Evolutionary conservation across 805 yeast genomes (phyloP).

Genomic region (Candida patagonica): DNA sequence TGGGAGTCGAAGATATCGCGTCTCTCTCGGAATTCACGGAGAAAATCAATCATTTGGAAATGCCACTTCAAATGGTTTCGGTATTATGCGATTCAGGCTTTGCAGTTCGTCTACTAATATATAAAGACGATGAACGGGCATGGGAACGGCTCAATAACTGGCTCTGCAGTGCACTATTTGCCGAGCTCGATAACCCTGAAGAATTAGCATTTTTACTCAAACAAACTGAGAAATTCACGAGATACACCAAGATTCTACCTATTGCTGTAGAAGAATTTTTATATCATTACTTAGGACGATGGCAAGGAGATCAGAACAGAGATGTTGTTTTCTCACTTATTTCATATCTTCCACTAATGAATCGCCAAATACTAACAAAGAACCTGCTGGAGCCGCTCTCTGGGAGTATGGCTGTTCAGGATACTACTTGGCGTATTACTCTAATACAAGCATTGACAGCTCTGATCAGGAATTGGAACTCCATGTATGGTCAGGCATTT

Average conservation of each 20-base stretch:
- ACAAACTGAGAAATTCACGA: slow-evolving; percentile 5
- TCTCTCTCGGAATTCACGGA: slow-evolving; percentile 10
- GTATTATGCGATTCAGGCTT: slow-evolving; percentile 11
- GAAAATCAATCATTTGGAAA: slow-evolving; percentile 10
- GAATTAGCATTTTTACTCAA: slow-evolving; percentile 4
- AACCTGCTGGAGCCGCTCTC: slow-evolving; percentile 8
- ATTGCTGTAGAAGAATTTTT: slow-evolving; percentile 14
- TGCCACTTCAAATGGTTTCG: slow-evolving; percentile 18
- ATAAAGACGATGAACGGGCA: slow-evolving; percentile 10
- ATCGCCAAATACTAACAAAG: neutral
- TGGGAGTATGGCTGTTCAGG: neutral
- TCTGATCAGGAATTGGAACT: slow-evolving; percentile 6
- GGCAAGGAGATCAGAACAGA: slow-evolving; percentile 8
- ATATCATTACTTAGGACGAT: slow-evolving; percentile 3
- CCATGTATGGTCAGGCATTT: neutral
- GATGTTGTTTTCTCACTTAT: slow-evolving; percentile 7
- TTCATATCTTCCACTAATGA: slow-evolving; percentile 10
- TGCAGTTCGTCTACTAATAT: slow-evolving; percentile 10
- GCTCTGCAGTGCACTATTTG: slow-evolving; percentile 7
- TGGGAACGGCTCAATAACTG: slow-evolving; percentile 17
- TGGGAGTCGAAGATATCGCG: slow-evolving; percentile 7
- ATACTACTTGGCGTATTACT: neutral
- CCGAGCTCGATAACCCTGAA: slow-evolving; percentile 3
- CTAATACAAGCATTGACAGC: slow-evolving; percentile 1
- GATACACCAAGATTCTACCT: slow-evolving; percentile 11